A percentile compares a stretch with the other conserved stretches of the same genome.
These are phyloP conservation scores for Podaxis carcinomalis DNA, from an alignment of 768 basidiomycete species.

Conservation along the genomic window DNA sequence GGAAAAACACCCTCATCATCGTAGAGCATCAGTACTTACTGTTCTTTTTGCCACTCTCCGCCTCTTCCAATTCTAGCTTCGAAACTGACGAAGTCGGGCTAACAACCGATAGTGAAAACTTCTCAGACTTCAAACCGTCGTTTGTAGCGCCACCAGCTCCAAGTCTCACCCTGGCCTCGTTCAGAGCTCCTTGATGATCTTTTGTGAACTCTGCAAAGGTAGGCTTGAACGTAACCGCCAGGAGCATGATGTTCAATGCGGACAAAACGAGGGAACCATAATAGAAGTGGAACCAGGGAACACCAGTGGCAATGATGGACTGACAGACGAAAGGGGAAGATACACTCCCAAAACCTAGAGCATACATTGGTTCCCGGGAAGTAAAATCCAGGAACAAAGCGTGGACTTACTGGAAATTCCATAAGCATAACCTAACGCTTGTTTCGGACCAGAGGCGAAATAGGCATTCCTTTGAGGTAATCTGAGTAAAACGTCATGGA, in stretches of 20 bases:
- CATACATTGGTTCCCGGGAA: neutral
- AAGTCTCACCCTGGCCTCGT: neutral
- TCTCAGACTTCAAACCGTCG: neutral
- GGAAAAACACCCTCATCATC: neutral
- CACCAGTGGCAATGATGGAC: conserved; percentile 40
- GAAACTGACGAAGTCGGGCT: neutral
- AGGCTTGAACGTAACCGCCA: conserved; percentile 41
- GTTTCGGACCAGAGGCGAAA: conserved; percentile 34
- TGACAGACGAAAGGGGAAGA: conserved; percentile 56
- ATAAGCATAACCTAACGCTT: conserved; percentile 42
- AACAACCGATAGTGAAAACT: neutral
- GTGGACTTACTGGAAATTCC: conserved; percentile 42
- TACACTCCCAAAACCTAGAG: conserved; percentile 46
- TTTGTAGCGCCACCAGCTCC: neutral
- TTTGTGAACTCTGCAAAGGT: conserved; percentile 21
- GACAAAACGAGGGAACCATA: conserved; percentile 50
- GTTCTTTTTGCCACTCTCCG: neutral
- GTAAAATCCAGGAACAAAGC: neutral
- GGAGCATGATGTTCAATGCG: conserved; percentile 33
- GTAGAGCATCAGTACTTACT: conserved; percentile 12
- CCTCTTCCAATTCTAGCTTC: neutral
- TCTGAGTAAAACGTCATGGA: neutral
- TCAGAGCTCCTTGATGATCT: neutral
- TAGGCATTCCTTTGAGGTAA: conserved; percentile 39
- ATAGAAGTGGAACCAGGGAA: conserved; percentile 57